Conservation (phyloP, 1,284 basidiomycete genomes). For the Austropuccinia psidii region DNA sequence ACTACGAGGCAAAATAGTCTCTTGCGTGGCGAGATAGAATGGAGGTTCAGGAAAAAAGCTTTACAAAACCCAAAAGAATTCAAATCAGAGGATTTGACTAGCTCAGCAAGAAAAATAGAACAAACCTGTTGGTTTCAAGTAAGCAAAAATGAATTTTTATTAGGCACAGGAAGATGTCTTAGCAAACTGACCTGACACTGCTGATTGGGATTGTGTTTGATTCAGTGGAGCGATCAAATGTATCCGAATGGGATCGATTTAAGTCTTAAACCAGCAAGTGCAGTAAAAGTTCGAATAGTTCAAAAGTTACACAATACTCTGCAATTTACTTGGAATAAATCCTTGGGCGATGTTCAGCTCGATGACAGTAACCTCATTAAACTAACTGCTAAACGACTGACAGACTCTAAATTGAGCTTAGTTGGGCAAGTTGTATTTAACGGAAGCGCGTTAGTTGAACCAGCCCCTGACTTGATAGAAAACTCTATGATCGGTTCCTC, state of each 20-base stretch:
- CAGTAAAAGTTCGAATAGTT: conserved; percentile 13
- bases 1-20: neutral
- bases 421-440: neutral
- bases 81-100: no score
- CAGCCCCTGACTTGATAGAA: no score
- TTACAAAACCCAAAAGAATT: no score
- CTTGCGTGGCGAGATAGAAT: conserved; percentile 16
- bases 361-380: neutral
- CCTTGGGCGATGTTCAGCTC: neutral
- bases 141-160: neutral
- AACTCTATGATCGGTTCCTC: no score
- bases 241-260: conserved; percentile 31
- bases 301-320: conserved; percentile 11
- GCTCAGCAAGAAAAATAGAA: no score
- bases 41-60: conserved; percentile 10
- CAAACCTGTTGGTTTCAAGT: conserved; percentile 36
- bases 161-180: neutral
- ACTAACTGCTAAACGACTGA: conserved; percentile 1
- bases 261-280: conserved; percentile 14
- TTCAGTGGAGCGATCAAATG: conserved; percentile 37
- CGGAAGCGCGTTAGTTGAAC: neutral
- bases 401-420: neutral
- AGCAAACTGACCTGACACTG: neutral
- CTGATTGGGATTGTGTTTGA: no score
- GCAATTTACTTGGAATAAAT: conserved; percentile 26